A percentile compares a stretch with the other conserved stretches of the same genome.
Evolutionary conservation across 1,284 basidiomycete species (phyloP).

Genomic region (Caloboletus inedulis): DNA sequence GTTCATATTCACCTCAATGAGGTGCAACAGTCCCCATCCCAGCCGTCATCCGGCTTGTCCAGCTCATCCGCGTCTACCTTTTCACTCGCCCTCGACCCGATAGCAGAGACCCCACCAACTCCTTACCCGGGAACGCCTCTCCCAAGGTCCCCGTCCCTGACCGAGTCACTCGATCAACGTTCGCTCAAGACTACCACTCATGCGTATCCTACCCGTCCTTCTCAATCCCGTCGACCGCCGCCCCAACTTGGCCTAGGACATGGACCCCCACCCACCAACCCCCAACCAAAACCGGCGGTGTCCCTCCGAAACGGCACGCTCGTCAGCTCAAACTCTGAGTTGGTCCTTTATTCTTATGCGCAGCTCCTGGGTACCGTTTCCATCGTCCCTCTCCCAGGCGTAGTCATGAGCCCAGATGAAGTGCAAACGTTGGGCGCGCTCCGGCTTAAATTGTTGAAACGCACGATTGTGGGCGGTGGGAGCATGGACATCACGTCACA

Average conservation of each 20-base stretch:
- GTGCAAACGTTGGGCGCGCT: slow-evolving; percentile 42
- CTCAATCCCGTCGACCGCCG: slow-evolving; percentile 32
- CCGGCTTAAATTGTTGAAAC: slow-evolving; percentile 49
- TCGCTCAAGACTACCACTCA: slow-evolving; percentile 16
- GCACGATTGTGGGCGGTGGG: slow-evolving; percentile 63
- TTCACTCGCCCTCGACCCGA: slow-evolving; percentile 66
- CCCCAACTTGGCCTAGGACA: slow-evolving; percentile 47
- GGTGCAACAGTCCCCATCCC: slow-evolving; percentile 28
- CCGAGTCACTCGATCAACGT: slow-evolving; percentile 17
- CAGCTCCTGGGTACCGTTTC: slow-evolving; percentile 72
- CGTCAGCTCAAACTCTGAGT: slow-evolving; percentile 51
- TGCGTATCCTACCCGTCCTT: slow-evolving; percentile 19
- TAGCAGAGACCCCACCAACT: slow-evolving; percentile 50
- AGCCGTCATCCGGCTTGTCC: slow-evolving; percentile 35
- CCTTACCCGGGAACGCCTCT: slow-evolving; percentile 42
- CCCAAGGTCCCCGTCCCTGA: slow-evolving; percentile 25
- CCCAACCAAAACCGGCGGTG: slow-evolving; percentile 11
- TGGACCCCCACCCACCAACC: slow-evolving; percentile 33
- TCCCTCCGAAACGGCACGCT: slow-evolving; percentile 41
- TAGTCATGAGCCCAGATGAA: slow-evolving; percentile 38
- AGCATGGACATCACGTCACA: slow-evolving; percentile 67
- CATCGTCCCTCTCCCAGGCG: slow-evolving; percentile 36
- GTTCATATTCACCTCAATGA: slow-evolving; percentile 45
- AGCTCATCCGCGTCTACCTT: slow-evolving; percentile 57
- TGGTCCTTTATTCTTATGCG: slow-evolving; percentile 85